Percentiles rank a stretch among this genome's conserved stretches.
Conservation (phyloP, 1,284 basidiomycete genomes). For the Cutaneotrichosporon spelunceum region DNA sequence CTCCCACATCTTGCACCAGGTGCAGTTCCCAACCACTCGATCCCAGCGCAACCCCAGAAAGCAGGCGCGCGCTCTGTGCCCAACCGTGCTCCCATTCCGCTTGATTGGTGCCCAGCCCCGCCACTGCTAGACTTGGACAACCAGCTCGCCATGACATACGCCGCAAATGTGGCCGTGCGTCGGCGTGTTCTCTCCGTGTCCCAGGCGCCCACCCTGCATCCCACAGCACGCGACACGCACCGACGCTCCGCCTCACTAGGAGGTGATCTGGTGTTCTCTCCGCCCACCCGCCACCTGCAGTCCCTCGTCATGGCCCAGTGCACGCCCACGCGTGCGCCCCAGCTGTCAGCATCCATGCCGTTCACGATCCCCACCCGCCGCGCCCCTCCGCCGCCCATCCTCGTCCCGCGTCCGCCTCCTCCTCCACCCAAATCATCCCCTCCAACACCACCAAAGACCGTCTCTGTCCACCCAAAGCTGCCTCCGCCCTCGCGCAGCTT, state of each 20-base stretch:
- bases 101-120: neutral
- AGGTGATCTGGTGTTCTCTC: neutral
- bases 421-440: neutral
- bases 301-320: neutral
- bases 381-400: slow-evolving; percentile 6
- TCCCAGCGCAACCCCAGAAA: neutral
- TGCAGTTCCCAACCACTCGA: too few species aligned
- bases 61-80: neutral
- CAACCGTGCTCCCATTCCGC: too few species aligned
- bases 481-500: neutral
- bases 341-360: neutral
- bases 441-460: neutral
- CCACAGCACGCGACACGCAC: neutral
- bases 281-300: neutral
- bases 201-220: neutral
- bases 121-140: neutral
- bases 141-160: neutral
- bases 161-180: slow-evolving; percentile 4
- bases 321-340: neutral
- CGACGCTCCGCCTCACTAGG: slow-evolving; percentile 7
- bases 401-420: slow-evolving; percentile 3
- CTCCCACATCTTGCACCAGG: neutral
- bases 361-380: neutral
- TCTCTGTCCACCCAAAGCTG: neutral
- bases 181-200: neutral